Conservation (phyloP, 495 filamentous ascomycete species). For the Choiromyces venosus region DNA sequence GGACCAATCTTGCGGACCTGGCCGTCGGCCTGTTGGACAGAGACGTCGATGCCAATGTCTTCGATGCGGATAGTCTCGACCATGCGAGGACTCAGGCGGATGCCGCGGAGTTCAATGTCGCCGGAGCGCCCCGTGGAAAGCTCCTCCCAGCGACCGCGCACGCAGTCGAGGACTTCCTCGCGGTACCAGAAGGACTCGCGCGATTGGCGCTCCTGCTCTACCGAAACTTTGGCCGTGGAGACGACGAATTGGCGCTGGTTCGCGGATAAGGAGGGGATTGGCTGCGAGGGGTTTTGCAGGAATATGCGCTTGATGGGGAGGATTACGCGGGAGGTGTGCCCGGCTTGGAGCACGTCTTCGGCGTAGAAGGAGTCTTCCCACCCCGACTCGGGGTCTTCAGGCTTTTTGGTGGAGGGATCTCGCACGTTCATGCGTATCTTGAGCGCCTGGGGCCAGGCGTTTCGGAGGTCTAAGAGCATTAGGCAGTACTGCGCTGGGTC, state of each 20-base stretch:
- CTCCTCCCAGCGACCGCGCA: slow-evolving; percentile 68
- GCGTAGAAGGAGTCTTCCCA: slow-evolving; percentile 42
- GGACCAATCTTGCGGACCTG: slow-evolving; percentile 38
- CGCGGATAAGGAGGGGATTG: slow-evolving; percentile 74
- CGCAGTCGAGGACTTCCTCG: slow-evolving; percentile 67
- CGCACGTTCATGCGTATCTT: slow-evolving; percentile 51
- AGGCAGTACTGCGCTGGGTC: slow-evolving; percentile 60
- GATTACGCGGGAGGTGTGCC: slow-evolving; percentile 69
- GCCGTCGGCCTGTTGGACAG: slow-evolving; percentile 44
- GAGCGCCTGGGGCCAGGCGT: slow-evolving; percentile 76
- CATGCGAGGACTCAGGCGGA: slow-evolving; percentile 71
- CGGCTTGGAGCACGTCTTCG: slow-evolving; percentile 63
- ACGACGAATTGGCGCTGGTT: slow-evolving; percentile 83
- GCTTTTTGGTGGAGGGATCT: slow-evolving; percentile 33
- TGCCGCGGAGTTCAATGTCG: slow-evolving; percentile 64
- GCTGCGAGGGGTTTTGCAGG: slow-evolving; percentile 65
- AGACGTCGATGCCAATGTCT: slow-evolving; percentile 66
- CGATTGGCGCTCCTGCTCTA: slow-evolving; percentile 68
- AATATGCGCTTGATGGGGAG: slow-evolving; percentile 71
- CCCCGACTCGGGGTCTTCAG: slow-evolving; percentile 11
- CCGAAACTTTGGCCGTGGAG: slow-evolving; percentile 67
- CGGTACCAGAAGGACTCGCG: slow-evolving; percentile 92
- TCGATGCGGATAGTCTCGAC: slow-evolving; percentile 76
- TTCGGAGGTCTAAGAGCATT: slow-evolving; percentile 75
- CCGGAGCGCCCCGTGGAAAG: slow-evolving; percentile 56